Evolutionary conservation across 192 early-diverging fungal genomes (phyloP).

Genomic region (Backusella sp.): DNA sequence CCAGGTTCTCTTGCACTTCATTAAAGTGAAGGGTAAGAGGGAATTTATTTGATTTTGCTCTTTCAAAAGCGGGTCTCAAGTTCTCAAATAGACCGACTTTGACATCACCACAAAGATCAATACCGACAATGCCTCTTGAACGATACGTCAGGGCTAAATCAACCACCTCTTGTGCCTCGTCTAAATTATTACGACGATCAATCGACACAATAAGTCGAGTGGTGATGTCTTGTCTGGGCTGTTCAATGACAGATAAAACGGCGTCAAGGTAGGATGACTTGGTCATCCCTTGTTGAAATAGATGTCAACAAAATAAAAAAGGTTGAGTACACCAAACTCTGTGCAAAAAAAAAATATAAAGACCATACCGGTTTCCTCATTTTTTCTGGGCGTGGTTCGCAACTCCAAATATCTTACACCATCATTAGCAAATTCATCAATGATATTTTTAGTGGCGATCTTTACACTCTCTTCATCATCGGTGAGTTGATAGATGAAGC

Average conservation of each 20-base stretch:
- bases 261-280: conserved; percentile 47
- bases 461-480: conserved; percentile 42
- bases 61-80: conserved; percentile 46
- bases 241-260: conserved; percentile 26
- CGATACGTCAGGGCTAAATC: conserved; percentile 46
- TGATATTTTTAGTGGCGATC: conserved; percentile 37
- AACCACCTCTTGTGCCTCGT: conserved; percentile 48
- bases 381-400: conserved; percentile 51
- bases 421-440: conserved; percentile 53
- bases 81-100: conserved; percentile 38
- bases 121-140: conserved; percentile 45
- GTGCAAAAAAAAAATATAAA: background rate
- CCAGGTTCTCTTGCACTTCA: conserved; percentile 46
- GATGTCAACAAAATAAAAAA: background rate
- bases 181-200: conserved; percentile 48
- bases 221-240: conserved; percentile 30
- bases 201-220: conserved; percentile 52
- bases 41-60: conserved; percentile 45
- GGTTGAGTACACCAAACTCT: background rate
- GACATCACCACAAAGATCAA: conserved; percentile 63
- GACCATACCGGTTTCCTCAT: conserved; percentile 31
- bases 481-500: conserved; percentile 55
- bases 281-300: conserved; percentile 40
- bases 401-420: conserved; percentile 60
- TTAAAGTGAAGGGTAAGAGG: conserved; percentile 55